Percentiles rank a stretch among this genome's conserved stretches.
Conservation (phyloP, 768 basidiomycete species). For the Amanita inopinata region DNA sequence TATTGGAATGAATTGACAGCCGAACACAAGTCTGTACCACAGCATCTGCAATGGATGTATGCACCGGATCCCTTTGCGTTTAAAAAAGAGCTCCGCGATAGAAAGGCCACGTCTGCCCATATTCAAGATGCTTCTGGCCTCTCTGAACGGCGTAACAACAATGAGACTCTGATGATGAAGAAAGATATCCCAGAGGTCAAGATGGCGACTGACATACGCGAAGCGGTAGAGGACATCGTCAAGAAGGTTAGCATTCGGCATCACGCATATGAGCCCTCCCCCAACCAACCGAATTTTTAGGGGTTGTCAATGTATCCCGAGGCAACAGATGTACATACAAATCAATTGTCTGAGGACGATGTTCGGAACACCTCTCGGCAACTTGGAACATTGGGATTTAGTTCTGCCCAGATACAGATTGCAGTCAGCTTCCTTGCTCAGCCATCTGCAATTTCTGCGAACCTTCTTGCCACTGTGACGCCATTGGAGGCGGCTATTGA, state of each 20-base stretch:
- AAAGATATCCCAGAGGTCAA: slow-evolving; percentile 58
- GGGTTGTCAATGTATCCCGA: slow-evolving; percentile 44
- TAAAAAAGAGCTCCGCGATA: slow-evolving; percentile 50
- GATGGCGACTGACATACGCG: slow-evolving; percentile 70
- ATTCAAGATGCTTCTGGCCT: slow-evolving; percentile 22
- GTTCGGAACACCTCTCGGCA: slow-evolving; percentile 36
- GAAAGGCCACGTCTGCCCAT: slow-evolving; percentile 49
- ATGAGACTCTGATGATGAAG: not conserved
- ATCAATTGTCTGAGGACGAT: slow-evolving; percentile 33
- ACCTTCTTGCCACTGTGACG: slow-evolving; percentile 47
- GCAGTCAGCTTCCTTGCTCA: slow-evolving; percentile 46
- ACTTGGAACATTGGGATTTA: slow-evolving; percentile 62
- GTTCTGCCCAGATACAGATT: slow-evolving; percentile 36
- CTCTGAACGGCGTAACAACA: not conserved
- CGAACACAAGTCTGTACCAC: slow-evolving; percentile 58
- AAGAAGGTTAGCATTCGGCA: slow-evolving; percentile 46
- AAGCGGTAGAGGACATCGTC: slow-evolving; percentile 72
- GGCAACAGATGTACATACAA: slow-evolving; percentile 23
- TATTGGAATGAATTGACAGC: slow-evolving; percentile 75
- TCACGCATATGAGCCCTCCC: not conserved
- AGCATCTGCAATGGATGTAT: slow-evolving; percentile 81
- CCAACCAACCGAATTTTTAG: slow-evolving; percentile 21
- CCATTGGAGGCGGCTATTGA: slow-evolving; percentile 76
- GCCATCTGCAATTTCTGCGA: slow-evolving; percentile 49
- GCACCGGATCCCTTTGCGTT: slow-evolving; percentile 81